phyloP scores from a whole-genome alignment of 192 early-diverging fungal genomes.

The Rhizophlyctis rosea region DNA sequence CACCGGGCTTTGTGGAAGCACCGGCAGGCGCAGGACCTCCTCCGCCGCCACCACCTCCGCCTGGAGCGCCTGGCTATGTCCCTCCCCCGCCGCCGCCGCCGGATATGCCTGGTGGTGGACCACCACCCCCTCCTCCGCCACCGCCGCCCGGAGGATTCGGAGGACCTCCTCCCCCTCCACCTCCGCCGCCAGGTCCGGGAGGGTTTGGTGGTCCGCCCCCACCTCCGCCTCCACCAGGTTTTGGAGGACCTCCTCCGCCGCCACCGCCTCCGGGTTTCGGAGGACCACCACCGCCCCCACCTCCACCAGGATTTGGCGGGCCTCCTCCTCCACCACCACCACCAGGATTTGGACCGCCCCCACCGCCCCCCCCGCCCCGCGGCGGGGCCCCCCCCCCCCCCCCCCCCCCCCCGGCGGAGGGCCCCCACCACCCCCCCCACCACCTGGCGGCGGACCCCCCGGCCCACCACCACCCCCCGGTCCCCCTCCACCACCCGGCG shows the following conservation, averaged over 20 bases:
- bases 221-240: constrained; percentile 31
- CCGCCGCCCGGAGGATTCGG: too few species aligned
- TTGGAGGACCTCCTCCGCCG: constrained; percentile 21
- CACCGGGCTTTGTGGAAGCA: background rate
- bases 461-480: constrained; percentile 35
- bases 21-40: background rate
- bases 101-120: background rate
- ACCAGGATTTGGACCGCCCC: constrained; percentile 28
- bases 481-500: constrained; percentile 26
- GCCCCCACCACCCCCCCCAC: constrained; percentile 32
- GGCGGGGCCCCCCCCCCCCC: constrained; percentile 32
- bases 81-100: constrained; percentile 4
- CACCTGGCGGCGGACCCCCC: constrained; percentile 25
- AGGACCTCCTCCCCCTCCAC: too few species aligned
- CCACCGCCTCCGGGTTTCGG: constrained; percentile 19
- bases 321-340: constrained; percentile 22
- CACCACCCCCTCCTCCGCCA: constrained; percentile 1
- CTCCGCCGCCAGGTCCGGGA: constrained; percentile 22
- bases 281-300: constrained; percentile 26
- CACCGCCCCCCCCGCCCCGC: constrained; percentile 41
- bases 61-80: background rate
- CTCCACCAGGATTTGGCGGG: constrained; percentile 25
- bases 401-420: constrained; percentile 26
- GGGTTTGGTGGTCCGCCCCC: constrained; percentile 22
- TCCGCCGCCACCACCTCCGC: background rate